Conservation (phyloP, 2,329 filamentous ascomycete species). For the Trichoderma brevicompactum region DNA sequence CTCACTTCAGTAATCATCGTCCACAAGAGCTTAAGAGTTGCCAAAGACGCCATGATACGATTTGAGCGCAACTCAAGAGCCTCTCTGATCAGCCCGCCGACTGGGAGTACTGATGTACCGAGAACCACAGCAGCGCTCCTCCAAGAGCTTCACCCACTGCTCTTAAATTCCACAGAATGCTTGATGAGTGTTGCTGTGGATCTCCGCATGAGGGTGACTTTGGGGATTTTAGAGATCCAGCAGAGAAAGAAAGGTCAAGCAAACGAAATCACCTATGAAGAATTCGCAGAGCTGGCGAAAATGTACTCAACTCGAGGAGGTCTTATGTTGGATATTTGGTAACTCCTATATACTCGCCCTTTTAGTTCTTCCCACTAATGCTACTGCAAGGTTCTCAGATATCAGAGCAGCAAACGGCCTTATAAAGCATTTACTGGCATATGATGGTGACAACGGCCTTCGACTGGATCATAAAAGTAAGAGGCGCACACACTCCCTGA, state of each 20-base stretch:
- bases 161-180: conserved; percentile 36
- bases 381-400: conserved; percentile 25
- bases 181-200: conserved; percentile 36
- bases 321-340: conserved; percentile 38
- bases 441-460: conserved; percentile 17
- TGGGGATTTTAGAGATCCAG: conserved; percentile 39
- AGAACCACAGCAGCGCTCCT: conserved; percentile 27
- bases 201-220: conserved; percentile 41
- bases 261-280: conserved; percentile 34
- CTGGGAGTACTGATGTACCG: not conserved
- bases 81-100: not conserved
- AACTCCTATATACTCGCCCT: conserved; percentile 9
- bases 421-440: conserved; percentile 27
- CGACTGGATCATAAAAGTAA: conserved; percentile 30
- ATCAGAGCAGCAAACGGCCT: conserved; percentile 14
- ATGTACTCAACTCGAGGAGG: conserved; percentile 40
- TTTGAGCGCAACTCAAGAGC: conserved; percentile 37
- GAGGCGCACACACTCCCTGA: conserved; percentile 33
- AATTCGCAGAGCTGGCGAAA: conserved; percentile 37
- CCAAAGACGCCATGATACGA: conserved; percentile 31
- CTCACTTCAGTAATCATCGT: conserved; percentile 37
- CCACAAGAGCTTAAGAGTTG: conserved; percentile 35
- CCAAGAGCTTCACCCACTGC: conserved; percentile 31
- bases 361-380: not conserved
- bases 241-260: conserved; percentile 36